Base-by-base conservation (phyloP, 2,329 filamentous ascomycete species). In the Diplocarpon mali region DNA sequence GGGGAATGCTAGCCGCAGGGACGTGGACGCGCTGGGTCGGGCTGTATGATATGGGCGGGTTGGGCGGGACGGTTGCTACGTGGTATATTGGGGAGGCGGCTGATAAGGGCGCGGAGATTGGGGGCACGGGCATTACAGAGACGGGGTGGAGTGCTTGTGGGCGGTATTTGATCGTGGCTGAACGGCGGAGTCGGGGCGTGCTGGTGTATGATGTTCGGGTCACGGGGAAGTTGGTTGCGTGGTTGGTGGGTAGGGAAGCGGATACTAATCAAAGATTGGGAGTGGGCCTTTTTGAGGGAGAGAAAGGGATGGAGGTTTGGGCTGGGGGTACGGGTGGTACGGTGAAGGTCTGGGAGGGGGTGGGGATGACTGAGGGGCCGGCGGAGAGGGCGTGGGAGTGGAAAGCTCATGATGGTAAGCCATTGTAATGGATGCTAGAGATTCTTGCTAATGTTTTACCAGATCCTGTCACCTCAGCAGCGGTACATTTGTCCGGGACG, bases 11-110 rank as follows among this genome's bases (percentile, higher is more conserved):
- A 29, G 77, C 76, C 0, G 78, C 78, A 0, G 78, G 77, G 8
- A 81, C 77, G 0, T 77, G 77, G 73, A 80, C 74, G 1, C 67
- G 78, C 1, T 78, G 73, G 68, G 61, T 81, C 43, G 76, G 76
- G 0, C 60, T 82, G 5, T 82, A 81, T 58, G 78, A 82, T 57
- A 63, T 78, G n/a, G 62, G 66, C 9, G 71, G 75, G 2, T 63
- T 71, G 1, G 72, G 74, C 40, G 63, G 69, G 12, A 72, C 72
- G 27, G 68, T 75, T 8, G 71, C 76, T 2, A 75, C 74, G 29
- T 82, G 77, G 77, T 65, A 67, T 43, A 65, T 87, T 45, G 68
- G 71, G 32, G 67, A 65, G 10, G 72, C 74, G 20, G 72, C 75
- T 44, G 75, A 71, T 54, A 64, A 69, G 49, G 60, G 69, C 59